These are phyloP conservation scores for Collariella sp. DNA, from an alignment of 495 filamentous ascomycete genomes.

Conservation along the genomic window DNA sequence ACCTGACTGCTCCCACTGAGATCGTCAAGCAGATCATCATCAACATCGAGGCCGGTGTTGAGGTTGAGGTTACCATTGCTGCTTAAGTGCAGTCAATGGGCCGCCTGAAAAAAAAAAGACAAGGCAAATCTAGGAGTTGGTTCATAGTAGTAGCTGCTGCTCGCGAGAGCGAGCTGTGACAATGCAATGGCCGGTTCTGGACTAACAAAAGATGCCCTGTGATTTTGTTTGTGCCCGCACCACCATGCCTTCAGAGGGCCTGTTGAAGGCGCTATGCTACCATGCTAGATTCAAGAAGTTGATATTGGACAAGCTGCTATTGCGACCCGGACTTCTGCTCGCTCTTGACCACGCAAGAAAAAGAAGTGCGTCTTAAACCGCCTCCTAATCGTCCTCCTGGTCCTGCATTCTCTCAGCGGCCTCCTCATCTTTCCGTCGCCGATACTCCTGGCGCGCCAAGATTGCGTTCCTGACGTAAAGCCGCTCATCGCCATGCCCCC, in stretches of 20 bases:
- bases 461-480: no score
- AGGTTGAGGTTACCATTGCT: constrained; percentile 99
- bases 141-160: not conserved
- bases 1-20: constrained; percentile 94
- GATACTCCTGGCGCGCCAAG: no score
- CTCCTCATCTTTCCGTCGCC: no score
- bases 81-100: constrained; percentile 51
- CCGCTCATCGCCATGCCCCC: no score
- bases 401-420: no score
- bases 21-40: constrained; percentile 99
- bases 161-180: not conserved
- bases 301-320: no score
- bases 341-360: no score
- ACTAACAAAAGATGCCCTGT: not conserved
- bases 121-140: not conserved
- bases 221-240: not conserved
- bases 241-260: not conserved
- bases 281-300: no score
- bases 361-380: no score
- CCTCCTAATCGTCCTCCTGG: no score
- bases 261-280: no score
- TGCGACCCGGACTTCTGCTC: no score
- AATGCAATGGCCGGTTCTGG: not conserved
- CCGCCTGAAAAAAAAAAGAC: not conserved
- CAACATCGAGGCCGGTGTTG: constrained; percentile 99